These are phyloP conservation scores for Scheffersomyces lignosus DNA, from an alignment of 805 yeast genomes.

Conservation along the genomic window DNA sequence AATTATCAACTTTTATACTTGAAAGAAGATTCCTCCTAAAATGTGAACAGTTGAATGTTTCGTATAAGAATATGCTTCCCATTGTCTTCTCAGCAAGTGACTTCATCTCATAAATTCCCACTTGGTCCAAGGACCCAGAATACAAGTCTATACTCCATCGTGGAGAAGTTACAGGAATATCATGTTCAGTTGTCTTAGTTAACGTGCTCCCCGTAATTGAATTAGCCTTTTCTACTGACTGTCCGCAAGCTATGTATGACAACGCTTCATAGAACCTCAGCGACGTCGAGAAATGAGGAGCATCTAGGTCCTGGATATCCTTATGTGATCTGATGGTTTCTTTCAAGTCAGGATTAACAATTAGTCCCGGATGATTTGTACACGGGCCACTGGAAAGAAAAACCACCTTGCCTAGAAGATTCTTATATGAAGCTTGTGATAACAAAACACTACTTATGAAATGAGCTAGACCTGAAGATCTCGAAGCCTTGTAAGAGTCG, in stretches of 20 bases:
- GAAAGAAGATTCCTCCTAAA: slow-evolving; percentile 18
- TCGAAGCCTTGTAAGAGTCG: slow-evolving; percentile 26
- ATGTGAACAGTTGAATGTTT: slow-evolving; percentile 25
- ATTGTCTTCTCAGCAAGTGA: slow-evolving; percentile 29
- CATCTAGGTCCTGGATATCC: slow-evolving; percentile 30
- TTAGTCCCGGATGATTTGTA: slow-evolving; percentile 35
- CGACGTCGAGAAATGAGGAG: slow-evolving; percentile 24
- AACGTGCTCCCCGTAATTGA: slow-evolving; percentile 13
- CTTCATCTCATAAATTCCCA: slow-evolving; percentile 45
- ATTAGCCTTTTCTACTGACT: slow-evolving; percentile 17
- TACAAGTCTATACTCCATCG: slow-evolving; percentile 32
- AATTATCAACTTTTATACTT: slow-evolving; percentile 3
- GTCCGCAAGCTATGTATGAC: slow-evolving; percentile 30
- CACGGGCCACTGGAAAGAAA: slow-evolving; percentile 41
- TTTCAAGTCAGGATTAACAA: slow-evolving; percentile 17
- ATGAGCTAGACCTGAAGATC: slow-evolving; percentile 38
- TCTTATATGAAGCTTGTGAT: slow-evolving; percentile 15
- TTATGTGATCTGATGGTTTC: slow-evolving; percentile 33
- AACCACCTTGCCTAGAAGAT: slow-evolving; percentile 25
- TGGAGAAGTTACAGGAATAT: slow-evolving; percentile 15
- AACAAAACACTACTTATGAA: slow-evolving; percentile 24
- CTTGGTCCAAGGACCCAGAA: slow-evolving; percentile 41
- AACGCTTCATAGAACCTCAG: slow-evolving; percentile 29
- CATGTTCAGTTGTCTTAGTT: slow-evolving; percentile 22
- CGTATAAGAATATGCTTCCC: slow-evolving; percentile 31